Conservation (phyloP, 148 eudicot genomes). For the Rhododendron molle region DNA sequence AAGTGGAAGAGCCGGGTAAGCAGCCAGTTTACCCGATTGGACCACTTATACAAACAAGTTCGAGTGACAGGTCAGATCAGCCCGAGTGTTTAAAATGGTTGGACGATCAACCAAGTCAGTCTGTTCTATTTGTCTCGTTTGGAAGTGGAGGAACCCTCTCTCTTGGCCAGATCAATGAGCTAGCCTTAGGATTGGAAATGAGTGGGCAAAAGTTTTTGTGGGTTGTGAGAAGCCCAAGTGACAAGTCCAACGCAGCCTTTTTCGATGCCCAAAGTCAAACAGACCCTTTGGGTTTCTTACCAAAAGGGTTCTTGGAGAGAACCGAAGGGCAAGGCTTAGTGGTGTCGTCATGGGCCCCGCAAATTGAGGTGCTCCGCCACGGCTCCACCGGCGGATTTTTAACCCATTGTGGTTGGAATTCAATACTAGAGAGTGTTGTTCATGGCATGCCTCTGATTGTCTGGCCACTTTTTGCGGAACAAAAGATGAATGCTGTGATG, state of each 20-base stretch:
- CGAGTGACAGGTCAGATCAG: background rate
- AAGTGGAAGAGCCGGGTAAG: slow-evolving; percentile 6
- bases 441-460: slow-evolving; percentile 31
- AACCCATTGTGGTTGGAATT: slow-evolving; percentile 42
- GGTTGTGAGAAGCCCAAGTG: slow-evolving; percentile 44
- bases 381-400: slow-evolving; percentile 24
- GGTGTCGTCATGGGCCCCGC: slow-evolving; percentile 34
- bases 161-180: slow-evolving; percentile 30
- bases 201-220: slow-evolving; percentile 50
- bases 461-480: slow-evolving; percentile 39
- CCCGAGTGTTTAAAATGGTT: slow-evolving; percentile 34
- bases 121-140: slow-evolving; percentile 46
- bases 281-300: slow-evolving; percentile 27
- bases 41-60: slow-evolving; percentile 25
- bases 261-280: slow-evolving; percentile 8
- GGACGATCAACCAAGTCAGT: slow-evolving; percentile 38
- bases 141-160: slow-evolving; percentile 62
- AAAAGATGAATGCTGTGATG: slow-evolving; percentile 31
- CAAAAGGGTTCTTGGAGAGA: slow-evolving; percentile 32
- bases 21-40: slow-evolving; percentile 40
- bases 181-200: slow-evolving; percentile 48
- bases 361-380: slow-evolving; percentile 28
- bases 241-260: slow-evolving; percentile 6
- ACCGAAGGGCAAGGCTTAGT: slow-evolving; percentile 22
- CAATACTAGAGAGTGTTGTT: slow-evolving; percentile 23